Evolutionary conservation across 495 filamentous ascomycete genomes (phyloP).

Genomic region (Tirmania nivea): DNA sequence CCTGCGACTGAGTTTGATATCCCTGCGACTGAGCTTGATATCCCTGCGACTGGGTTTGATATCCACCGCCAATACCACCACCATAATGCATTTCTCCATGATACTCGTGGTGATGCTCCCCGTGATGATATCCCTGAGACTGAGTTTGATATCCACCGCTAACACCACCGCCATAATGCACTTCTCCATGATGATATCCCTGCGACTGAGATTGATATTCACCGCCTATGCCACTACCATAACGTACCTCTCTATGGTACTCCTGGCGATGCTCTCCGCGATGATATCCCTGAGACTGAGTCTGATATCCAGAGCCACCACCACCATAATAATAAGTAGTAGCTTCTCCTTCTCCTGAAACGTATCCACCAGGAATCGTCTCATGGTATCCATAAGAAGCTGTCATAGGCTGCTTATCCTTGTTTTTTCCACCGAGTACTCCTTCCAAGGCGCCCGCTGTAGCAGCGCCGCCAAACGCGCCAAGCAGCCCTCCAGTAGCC

Average conservation of each 20-base stretch:
- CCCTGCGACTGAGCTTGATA: background rate
- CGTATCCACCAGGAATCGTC: background rate
- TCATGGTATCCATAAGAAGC: too few species aligned
- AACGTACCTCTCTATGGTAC: too few species aligned
- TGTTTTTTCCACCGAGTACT: too few species aligned
- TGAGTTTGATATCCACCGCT: conserved; percentile 3
- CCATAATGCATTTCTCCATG: background rate
- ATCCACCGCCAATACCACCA: too few species aligned
- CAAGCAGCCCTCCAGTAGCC: too few species aligned
- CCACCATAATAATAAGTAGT: background rate
- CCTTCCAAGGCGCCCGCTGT: too few species aligned
- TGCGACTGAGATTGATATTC: background rate
- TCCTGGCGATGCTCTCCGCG: background rate
- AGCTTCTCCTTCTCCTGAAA: background rate
- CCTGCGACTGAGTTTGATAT: background rate
- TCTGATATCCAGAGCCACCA: conserved; percentile 3
- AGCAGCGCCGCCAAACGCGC: too few species aligned
- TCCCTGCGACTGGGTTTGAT: background rate
- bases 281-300: conserved; percentile 2
- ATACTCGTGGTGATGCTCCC: too few species aligned
- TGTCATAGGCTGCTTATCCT: too few species aligned
- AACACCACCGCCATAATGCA: background rate
- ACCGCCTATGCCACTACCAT: too few species aligned
- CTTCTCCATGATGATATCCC: background rate
- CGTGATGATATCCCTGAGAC: conserved; percentile 3